These are phyloP conservation scores for Ceratobasidium sp. DNA, from an alignment of 1,284 basidiomycete species.

Conservation along the genomic window DNA sequence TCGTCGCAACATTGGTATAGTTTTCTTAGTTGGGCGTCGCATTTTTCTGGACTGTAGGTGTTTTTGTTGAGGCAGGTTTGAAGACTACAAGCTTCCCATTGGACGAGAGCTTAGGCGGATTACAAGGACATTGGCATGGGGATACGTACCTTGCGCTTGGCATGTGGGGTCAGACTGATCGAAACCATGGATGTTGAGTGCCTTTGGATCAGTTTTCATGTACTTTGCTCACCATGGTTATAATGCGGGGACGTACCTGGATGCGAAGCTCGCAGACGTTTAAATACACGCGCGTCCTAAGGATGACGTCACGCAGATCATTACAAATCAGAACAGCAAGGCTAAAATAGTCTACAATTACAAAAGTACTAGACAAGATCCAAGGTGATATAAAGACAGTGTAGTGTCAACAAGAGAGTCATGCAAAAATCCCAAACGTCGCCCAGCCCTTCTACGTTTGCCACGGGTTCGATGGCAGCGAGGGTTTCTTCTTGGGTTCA, in stretches of 20 bases:
- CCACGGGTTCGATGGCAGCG: conserved; percentile 34
- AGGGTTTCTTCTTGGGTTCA: conserved; percentile 26
- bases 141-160: conserved; percentile 33
- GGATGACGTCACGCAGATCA: too few relatives aligned
- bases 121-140: background rate
- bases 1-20: conserved; percentile 38
- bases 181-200: background rate
- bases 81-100: conserved; percentile 38
- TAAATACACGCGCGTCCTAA: too few relatives aligned
- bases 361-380: conserved; percentile 8
- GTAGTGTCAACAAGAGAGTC: background rate
- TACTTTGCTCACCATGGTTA: conserved; percentile 21
- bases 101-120: background rate
- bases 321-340: too few relatives aligned
- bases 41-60: conserved; percentile 40
- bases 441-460: conserved; percentile 12
- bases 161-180: conserved; percentile 24
- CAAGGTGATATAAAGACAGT: background rate
- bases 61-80: conserved; percentile 38
- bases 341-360: too few relatives aligned
- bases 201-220: background rate
- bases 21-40: conserved; percentile 32
- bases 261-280: too few relatives aligned
- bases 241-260: too few relatives aligned
- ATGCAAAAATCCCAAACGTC: background rate